Percentiles rank a stretch among this genome's conserved stretches.
phyloP scores from a whole-genome alignment of 306 rosid genomes.

The Myrica gale region DNA sequence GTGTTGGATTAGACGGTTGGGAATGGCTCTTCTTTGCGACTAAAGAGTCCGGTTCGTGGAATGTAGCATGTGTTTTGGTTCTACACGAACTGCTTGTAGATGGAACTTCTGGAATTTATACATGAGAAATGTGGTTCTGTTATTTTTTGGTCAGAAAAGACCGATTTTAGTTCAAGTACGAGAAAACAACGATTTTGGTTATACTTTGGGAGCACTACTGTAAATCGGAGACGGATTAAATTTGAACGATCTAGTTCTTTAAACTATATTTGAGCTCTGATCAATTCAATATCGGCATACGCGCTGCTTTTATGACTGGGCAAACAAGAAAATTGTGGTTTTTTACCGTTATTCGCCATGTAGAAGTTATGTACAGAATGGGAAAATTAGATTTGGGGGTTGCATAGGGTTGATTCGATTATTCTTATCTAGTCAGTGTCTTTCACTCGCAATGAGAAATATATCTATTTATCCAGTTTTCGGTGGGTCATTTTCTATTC shows the following conservation, averaged over 20 bases:
- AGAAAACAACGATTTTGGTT: neutral
- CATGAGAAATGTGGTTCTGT: constrained; percentile 10
- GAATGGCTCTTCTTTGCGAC: constrained; percentile 3
- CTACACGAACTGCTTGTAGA: neutral
- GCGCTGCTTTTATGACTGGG: neutral
- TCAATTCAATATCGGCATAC: neutral
- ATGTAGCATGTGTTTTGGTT: neutral
- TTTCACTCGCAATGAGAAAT: neutral
- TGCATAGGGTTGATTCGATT: neutral
- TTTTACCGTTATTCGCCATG: neutral
- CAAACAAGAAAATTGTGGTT: neutral
- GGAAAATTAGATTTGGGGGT: neutral
- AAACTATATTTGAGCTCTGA: neutral
- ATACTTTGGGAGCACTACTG: constrained; percentile 6
- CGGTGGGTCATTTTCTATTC: neutral
- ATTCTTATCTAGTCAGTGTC: neutral
- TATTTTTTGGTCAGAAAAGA: neutral
- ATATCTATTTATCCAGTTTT: neutral
- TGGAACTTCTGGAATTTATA: neutral
- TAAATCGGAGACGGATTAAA: constrained; percentile 11
- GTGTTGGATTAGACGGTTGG: constrained; percentile 14
- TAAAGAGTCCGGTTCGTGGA: neutral
- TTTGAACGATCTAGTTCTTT: constrained; percentile 2
- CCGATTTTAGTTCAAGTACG: neutral
- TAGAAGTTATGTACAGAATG: neutral